Evolutionary conservation across 192 early-diverging fungal species (phyloP).

Genomic region (Linnemannia hyalina): DNA sequence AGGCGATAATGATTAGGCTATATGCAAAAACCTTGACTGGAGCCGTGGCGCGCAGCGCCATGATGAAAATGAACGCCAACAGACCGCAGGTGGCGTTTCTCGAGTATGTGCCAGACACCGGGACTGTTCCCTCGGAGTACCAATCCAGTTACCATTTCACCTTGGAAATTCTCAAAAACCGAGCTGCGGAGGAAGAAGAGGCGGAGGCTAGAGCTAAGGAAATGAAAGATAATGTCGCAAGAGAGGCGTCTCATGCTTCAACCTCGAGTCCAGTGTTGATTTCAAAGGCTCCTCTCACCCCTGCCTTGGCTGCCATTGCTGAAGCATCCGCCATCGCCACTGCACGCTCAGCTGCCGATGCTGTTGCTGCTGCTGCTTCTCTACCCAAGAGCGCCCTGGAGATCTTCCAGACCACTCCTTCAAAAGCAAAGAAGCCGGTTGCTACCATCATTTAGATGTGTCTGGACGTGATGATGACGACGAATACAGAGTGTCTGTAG

Average conservation of each 20-base stretch:
- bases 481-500: too few relatives aligned
- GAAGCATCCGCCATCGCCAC: background rate
- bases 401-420: background rate
- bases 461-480: too few relatives aligned
- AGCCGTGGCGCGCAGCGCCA: slow-evolving; percentile 1
- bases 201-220: background rate
- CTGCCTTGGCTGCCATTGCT: background rate
- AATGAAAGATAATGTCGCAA: background rate
- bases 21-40: slow-evolving; percentile 5
- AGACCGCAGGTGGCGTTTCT: slow-evolving; percentile 21
- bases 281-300: background rate
- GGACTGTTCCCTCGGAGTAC: background rate
- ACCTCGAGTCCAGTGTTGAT: background rate
- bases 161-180: background rate
- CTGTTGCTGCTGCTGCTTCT: background rate
- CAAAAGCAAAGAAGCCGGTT: background rate
- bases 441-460: background rate
- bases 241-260: background rate
- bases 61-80: slow-evolving; percentile 19
- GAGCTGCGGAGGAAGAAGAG: background rate
- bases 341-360: background rate
- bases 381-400: background rate
- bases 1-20: slow-evolving; percentile 14
- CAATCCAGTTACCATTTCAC: slow-evolving; percentile 6
- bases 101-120: slow-evolving; percentile 3